Percentiles rank a stretch among this genome's conserved stretches.
These are phyloP conservation scores for Blastomyces emzantsi DNA, from an alignment of 2,329 filamentous ascomycete species.

Conservation along the genomic window DNA sequence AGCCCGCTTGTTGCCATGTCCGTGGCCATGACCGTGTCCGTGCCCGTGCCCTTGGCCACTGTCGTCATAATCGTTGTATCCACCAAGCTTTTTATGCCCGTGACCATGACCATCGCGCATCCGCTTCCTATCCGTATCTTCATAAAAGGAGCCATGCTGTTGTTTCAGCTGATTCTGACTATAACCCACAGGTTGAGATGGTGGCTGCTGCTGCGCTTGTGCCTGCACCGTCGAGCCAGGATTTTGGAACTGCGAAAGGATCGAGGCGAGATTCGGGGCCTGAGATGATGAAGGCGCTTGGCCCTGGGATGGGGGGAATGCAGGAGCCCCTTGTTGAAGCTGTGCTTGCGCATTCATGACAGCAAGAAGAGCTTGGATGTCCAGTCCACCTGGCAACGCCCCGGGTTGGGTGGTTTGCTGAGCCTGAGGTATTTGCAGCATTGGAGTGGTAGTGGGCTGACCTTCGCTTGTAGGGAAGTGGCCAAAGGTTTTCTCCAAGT, in stretches of 20 bases:
- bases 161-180: conserved; percentile 12
- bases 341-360: conserved; percentile 32
- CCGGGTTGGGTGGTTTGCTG: conserved; percentile 25
- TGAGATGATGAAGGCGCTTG: conserved; percentile 8
- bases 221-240: conserved; percentile 25
- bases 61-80: conserved; percentile 27
- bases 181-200: neutral
- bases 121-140: conserved; percentile 32
- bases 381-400: conserved; percentile 22
- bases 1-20: conserved; percentile 27
- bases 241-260: conserved; percentile 23
- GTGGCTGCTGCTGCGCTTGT: conserved; percentile 15
- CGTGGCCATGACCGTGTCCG: conserved; percentile 23
- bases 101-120: conserved; percentile 26
- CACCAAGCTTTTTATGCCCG: conserved; percentile 12
- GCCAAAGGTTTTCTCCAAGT: conserved; percentile 31
- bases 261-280: conserved; percentile 15
- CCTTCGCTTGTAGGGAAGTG: conserved; percentile 29
- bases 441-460: conserved; percentile 21
- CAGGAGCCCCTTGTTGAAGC: conserved; percentile 24
- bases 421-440: conserved; percentile 18
- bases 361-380: conserved; percentile 33
- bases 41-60: conserved; percentile 19
- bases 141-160: conserved; percentile 23
- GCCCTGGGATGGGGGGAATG: conserved; percentile 17